phyloP scores from a whole-genome alignment of 2,329 filamentous ascomycete genomes.

The Trichoderma atrobrunneum region DNA sequence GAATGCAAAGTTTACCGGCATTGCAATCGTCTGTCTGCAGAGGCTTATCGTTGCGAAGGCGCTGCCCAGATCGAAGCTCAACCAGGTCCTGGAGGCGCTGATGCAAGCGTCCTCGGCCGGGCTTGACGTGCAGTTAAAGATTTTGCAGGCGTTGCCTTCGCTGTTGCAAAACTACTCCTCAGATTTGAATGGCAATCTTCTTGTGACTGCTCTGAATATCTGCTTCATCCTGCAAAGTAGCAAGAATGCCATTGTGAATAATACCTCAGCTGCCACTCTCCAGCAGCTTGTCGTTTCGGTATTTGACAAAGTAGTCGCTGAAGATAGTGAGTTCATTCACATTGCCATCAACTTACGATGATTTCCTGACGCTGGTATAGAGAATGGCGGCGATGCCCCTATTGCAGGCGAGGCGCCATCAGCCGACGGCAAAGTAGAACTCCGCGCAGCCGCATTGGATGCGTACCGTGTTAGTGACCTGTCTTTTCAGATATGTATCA shows the following conservation, averaged over 20 bases:
- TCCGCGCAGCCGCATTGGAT: slow-evolving; percentile 77
- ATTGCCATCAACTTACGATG: too few relatives aligned
- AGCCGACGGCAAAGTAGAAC: slow-evolving; percentile 60
- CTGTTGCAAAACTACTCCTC: slow-evolving; percentile 85
- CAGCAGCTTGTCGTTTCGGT: slow-evolving; percentile 90
- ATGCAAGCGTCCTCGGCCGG: slow-evolving; percentile 77
- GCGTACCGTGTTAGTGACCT: slow-evolving; percentile 63
- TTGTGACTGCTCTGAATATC: slow-evolving; percentile 81
- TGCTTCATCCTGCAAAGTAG: slow-evolving; percentile 88
- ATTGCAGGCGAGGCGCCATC: slow-evolving; percentile 65
- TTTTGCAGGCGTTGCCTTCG: slow-evolving; percentile 86
- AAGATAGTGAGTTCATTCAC: slow-evolving; percentile 63
- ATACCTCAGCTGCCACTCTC: slow-evolving; percentile 92
- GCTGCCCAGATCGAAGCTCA: slow-evolving; percentile 73
- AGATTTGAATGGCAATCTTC: slow-evolving; percentile 74
- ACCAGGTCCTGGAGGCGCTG: slow-evolving; percentile 83
- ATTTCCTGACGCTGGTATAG: slow-evolving; percentile 27
- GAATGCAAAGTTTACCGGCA: slow-evolving; percentile 85
- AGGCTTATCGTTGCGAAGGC: slow-evolving; percentile 80
- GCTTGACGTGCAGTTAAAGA: slow-evolving; percentile 91
- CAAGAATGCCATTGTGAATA: slow-evolving; percentile 91
- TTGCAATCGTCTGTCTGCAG: slow-evolving; percentile 85
- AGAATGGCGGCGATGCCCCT: slow-evolving; percentile 49
- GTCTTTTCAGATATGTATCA: neutral
- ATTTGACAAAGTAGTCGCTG: slow-evolving; percentile 83